phyloP scores from a whole-genome alignment of 2,329 filamentous ascomycete genomes.

The Chaetothyriales sp. region DNA sequence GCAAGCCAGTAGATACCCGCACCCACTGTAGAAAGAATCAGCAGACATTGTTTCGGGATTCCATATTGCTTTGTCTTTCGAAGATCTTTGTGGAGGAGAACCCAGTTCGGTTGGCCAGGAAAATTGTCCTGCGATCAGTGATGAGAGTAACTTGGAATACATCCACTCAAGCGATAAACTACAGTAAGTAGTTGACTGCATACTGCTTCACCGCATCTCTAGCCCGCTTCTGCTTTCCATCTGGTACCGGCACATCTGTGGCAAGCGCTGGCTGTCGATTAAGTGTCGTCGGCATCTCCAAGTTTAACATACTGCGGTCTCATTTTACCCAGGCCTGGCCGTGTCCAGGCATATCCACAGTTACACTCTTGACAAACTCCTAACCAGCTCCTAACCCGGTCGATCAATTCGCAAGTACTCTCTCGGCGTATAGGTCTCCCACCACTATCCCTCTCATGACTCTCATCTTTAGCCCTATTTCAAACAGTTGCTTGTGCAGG shows the following conservation, averaged over 20 bases:
- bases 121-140: no score
- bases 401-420: slow-evolving; percentile 14
- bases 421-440: slow-evolving; percentile 47
- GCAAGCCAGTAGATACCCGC: no score
- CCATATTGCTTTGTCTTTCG: no score
- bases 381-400: no score
- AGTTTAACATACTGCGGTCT: slow-evolving; percentile 48
- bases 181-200: slow-evolving; percentile 27
- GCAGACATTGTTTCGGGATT: no score
- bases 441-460: slow-evolving; percentile 36
- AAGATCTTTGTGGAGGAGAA: no score
- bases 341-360: slow-evolving; percentile 49
- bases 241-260: slow-evolving; percentile 48
- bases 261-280: slow-evolving; percentile 47
- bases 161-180: slow-evolving; percentile 33
- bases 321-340: slow-evolving; percentile 49
- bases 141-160: slow-evolving; percentile 25
- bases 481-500: slow-evolving; percentile 35
- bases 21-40: no score
- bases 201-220: slow-evolving; percentile 41
- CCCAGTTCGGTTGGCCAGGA: no score
- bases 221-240: slow-evolving; percentile 47
- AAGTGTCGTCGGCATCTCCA: slow-evolving; percentile 51
- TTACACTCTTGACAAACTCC: slow-evolving; percentile 41
- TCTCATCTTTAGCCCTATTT: slow-evolving; percentile 47